Evolutionary conservation across 352 stramenopile genomes (phyloP), one percentile per base, ranked within the genome.

Genomic region (Globisporangium canariense): DNA sequence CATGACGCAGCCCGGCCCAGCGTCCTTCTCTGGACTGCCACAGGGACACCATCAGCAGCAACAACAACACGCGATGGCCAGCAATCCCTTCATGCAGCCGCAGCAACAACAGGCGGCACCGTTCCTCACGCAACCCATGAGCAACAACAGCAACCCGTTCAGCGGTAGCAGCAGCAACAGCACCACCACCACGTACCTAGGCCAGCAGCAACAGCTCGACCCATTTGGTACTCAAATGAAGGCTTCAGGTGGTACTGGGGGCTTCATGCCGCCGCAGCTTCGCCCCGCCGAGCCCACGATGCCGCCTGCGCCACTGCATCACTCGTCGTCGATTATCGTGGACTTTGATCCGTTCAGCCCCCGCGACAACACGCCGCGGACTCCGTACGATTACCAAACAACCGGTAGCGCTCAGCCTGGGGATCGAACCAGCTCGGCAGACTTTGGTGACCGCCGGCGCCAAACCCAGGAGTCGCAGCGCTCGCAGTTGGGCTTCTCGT

Each of bases 321-420:
- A 72, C 38, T 70, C 75, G 70, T 65, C 65, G 38, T 75, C 80
- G 20, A 92, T 73, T 3, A 77, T 92, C 43, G 62, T 83, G 11
- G 81, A 92, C 59, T 90, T 92, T 70, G 83, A 90, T 38, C 81
- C 83, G 2, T 92, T 89, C 67, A 88, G 81, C 64, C 79, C 77
- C 4, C 79, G 78, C 34, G 77, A 75, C 18, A 71, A 71, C 18
- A 90, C 76, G 13, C 81, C 83, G 16, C 77, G 65, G 5, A 71
- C 71, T 18, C 81, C 77, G 0, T 86, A 89, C 60, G 67, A 75
- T 81, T 83, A 51, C 67, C 69, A 22, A 34, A 45, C 36, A 28
- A 28, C 25, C 16, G 25, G n/a, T 38, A 32, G 13, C 10, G 45
- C 45, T 51, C 45, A 20, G 8, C 16, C 46, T 11, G 30, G 28